Evolutionary conservation across 768 basidiomycete species (phyloP).

Genomic region (Termitomyces sp.): DNA sequence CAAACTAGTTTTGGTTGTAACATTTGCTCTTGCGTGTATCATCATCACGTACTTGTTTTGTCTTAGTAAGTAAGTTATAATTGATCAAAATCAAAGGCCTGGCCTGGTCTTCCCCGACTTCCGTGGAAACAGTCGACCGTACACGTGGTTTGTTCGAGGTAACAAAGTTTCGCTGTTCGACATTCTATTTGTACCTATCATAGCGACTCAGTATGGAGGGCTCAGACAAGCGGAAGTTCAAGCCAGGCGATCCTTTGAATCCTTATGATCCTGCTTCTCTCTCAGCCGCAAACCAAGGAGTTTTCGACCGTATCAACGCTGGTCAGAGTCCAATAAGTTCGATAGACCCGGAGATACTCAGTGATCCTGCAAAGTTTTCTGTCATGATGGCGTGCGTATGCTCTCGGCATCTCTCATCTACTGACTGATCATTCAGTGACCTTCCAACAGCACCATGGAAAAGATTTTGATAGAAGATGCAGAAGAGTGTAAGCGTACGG

Average conservation of each 20-base stretch:
- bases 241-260: slow-evolving; percentile 4
- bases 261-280: slow-evolving; percentile 6
- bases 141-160: too few relatives aligned
- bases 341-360: background rate
- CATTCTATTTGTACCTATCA: background rate
- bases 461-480: too few relatives aligned
- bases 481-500: too few relatives aligned
- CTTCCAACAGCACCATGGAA: too few relatives aligned
- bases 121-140: too few relatives aligned
- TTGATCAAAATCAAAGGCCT: too few relatives aligned
- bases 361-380: background rate
- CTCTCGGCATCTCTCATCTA: too few relatives aligned
- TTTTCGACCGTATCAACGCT: background rate
- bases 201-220: background rate
- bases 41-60: background rate
- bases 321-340: background rate
- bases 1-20: background rate
- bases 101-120: too few relatives aligned
- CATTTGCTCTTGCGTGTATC: background rate
- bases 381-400: too few relatives aligned
- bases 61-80: background rate
- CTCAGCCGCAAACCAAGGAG: background rate
- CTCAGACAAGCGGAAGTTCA: background rate
- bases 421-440: too few relatives aligned
- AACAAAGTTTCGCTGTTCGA: too few relatives aligned